Conservation (phyloP, 805 yeast genomes). For the Myxozyma mucilagina region DNA sequence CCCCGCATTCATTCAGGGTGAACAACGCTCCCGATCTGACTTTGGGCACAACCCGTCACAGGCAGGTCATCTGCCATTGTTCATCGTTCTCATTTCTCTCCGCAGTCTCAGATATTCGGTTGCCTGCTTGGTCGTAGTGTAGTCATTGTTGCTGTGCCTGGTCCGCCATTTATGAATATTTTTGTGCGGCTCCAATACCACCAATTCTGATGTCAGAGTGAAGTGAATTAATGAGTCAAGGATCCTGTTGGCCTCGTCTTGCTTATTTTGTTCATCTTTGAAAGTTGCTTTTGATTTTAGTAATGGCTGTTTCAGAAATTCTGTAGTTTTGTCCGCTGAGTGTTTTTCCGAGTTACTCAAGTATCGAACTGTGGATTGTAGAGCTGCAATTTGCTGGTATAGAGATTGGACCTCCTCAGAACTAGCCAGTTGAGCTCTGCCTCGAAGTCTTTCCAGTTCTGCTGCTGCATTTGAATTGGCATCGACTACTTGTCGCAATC, state of each 20-base stretch:
- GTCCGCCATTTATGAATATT: constrained; percentile 1
- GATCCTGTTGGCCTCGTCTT: background rate
- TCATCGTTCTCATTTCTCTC: background rate
- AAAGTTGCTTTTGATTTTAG: background rate
- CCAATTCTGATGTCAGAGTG: background rate
- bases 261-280: background rate
- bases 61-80: background rate
- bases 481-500: background rate
- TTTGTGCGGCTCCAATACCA: background rate
- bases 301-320: constrained; percentile 1
- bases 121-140: background rate
- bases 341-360: background rate
- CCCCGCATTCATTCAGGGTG: background rate
- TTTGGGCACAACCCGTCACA: background rate
- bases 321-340: background rate
- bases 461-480: constrained; percentile 1
- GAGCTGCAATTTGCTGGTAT: constrained; percentile 9
- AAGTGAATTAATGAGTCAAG: background rate
- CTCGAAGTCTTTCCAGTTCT: constrained; percentile 12
- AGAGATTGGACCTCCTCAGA: constrained; percentile 15
- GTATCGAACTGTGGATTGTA: constrained; percentile 6
- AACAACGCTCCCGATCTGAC: background rate
- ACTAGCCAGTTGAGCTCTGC: constrained; percentile 8
- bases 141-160: background rate
- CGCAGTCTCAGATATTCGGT: background rate